Percentiles rank a stretch among this genome's conserved stretches.
Evolutionary conservation across 169 alveolate species (phyloP).

Genomic region (Pseudocohnilembus persalinus): DNA sequence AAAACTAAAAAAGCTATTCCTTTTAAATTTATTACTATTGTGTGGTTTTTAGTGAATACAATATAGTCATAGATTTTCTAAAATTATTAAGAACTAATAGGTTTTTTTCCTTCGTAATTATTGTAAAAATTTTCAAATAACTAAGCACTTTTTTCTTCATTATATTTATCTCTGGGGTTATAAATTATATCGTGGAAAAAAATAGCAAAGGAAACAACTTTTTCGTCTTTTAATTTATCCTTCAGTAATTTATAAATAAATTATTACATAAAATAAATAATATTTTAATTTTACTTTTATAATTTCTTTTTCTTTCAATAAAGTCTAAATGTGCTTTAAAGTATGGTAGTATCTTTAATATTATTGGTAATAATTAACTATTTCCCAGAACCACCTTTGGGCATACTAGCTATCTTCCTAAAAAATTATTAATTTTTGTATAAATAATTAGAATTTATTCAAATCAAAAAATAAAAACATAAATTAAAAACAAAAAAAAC

Average conservation of each 20-base stretch:
- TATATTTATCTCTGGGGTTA: constrained; percentile 9
- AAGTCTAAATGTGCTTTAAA: constrained; percentile 11
- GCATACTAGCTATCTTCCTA: background rate
- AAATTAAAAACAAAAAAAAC: background rate
- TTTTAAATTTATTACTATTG: constrained; percentile 1
- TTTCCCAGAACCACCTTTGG: constrained; percentile 17
- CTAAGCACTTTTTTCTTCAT: constrained; percentile 27
- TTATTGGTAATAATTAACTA: background rate
- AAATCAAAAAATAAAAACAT: too few species aligned
- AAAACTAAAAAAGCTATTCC: background rate
- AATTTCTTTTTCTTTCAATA: constrained; percentile 13
- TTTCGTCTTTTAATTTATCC: background rate
- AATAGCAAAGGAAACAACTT: constrained; percentile 5
- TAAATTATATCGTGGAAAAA: constrained; percentile 29
- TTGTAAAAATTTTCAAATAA: background rate
- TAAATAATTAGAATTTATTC: background rate
- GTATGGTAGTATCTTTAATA: constrained; percentile 17
- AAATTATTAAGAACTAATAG: background rate
- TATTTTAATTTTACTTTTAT: background rate
- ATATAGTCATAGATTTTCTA: background rate
- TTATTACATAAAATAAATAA: background rate
- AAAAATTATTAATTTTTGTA: background rate
- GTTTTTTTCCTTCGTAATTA: background rate
- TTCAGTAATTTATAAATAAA: background rate
- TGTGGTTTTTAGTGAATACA: constrained; percentile 2